A percentile compares a stretch with the other conserved stretches of the same genome.
Conservation (phyloP, 1,284 basidiomycete genomes). For the Rhodofomes roseus region DNA sequence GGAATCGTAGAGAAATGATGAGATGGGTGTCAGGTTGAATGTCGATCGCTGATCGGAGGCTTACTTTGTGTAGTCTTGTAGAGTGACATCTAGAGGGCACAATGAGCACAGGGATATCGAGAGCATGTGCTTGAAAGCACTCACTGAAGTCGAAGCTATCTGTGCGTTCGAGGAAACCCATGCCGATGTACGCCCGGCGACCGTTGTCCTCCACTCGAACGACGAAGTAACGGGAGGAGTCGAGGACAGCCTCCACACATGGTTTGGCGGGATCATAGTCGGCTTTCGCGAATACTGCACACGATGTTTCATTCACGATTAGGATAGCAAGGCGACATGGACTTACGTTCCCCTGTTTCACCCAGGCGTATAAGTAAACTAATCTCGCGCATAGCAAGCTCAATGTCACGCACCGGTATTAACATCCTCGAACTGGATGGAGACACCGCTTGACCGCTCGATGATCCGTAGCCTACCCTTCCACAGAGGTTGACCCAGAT, state of each 20-base stretch:
- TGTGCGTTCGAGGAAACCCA: conserved; percentile 89
- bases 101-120: background rate
- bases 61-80: conserved; percentile 95
- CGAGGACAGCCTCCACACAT: conserved; percentile 91
- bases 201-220: conserved; percentile 87
- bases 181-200: conserved; percentile 87
- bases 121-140: conserved; percentile 24
- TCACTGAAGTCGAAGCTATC: conserved; percentile 94
- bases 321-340: background rate
- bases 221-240: conserved; percentile 96
- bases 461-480: conserved; percentile 86
- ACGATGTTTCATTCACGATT: background rate
- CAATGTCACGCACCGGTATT: conserved; percentile 54
- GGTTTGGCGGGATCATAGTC: conserved; percentile 83
- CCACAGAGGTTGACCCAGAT: conserved; percentile 80
- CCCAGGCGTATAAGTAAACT: background rate
- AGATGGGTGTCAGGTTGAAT: background rate
- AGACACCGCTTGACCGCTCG: conserved; percentile 60
- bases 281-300: conserved; percentile 83
- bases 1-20: background rate
- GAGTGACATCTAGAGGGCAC: conserved; percentile 69
- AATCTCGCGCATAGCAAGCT: background rate
- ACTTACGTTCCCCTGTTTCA: conserved; percentile 21
- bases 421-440: conserved; percentile 72
- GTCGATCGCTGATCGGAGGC: conserved; percentile 5